Base-by-base conservation (phyloP, 2,329 filamentous ascomycete genomes). In the Apiospora aurea region DNA sequence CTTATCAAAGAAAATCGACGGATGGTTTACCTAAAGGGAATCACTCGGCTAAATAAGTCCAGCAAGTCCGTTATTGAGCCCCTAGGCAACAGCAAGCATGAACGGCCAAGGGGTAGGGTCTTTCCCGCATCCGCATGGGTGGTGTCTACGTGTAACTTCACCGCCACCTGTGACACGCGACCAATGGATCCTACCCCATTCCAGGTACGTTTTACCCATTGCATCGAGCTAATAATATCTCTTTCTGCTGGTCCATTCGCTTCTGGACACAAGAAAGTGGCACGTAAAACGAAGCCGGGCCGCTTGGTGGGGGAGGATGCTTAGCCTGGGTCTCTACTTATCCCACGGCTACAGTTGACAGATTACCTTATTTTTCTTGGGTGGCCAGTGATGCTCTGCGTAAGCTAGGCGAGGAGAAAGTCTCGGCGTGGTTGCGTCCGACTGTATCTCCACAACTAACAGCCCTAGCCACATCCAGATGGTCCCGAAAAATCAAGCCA, bases 141-240 rank as follows among this genome's bases (percentile, higher is more conserved):
- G 14, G 3, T n/a, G 57, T 41, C 29, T 61, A 61, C 53, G 53
- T 61, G 53, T 21, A 38, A 29, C 24, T 8, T 18, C 29, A 34
- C 53, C 53, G 26, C 53, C 53, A 61, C 26, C 53, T 61, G 29
- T 61, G 29, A 38, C 29, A 38, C 16, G 53, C 53, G 53, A 61
- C 29, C 11, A 7, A 61, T 61, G 53, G 53, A n/a, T 61, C 53
- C 53, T 21, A 26, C 51, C 21, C 26, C 53, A 61, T 57, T 53
- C 13, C 24, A 6, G 14, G 14, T 29, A 26, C 14, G 24, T 53
- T 29, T 16, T 34, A 57, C 51, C 14, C 49, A 53, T 51, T 8
- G 6, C 21, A 38, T 10, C 16, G 38, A 18, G 53, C 53, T 38
- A 61, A 61, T 21, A 18, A 10, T 10, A 34, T 61, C 16, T 38